phyloP scores from a whole-genome alignment of 2,329 filamentous ascomycete species.

The Ilyonectria destructans region DNA sequence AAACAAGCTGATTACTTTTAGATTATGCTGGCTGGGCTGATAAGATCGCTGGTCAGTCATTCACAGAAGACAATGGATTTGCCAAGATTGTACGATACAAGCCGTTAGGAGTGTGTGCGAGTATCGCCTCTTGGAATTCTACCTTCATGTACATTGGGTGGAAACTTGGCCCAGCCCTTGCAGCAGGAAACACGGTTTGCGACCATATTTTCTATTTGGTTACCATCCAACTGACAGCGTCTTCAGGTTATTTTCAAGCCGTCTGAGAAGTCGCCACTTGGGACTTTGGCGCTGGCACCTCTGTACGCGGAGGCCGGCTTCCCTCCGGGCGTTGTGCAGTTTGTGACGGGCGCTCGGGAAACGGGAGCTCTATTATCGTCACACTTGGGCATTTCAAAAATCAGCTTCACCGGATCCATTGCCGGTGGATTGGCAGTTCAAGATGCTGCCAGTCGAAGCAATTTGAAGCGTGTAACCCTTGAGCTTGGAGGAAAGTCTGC shows the following conservation, averaged over 20 bases:
- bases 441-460: background rate
- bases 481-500: conserved; percentile 2
- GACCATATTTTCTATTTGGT: no score
- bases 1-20: background rate
- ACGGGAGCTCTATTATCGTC: background rate
- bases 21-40: background rate
- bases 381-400: conserved; percentile 1
- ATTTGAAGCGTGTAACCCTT: conserved; percentile 8
- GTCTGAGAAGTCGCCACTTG: conserved; percentile 3
- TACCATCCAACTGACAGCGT: no score
- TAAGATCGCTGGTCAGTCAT: background rate
- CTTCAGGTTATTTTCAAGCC: conserved; percentile 5
- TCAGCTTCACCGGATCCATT: conserved; percentile 14
- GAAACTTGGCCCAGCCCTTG: background rate
- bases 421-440: background rate
- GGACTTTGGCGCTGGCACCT: background rate
- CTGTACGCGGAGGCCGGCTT: conserved; percentile 2
- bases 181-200: background rate
- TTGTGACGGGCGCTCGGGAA: background rate
- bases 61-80: background rate
- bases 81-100: background rate
- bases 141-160: background rate
- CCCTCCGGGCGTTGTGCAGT: conserved; percentile 4
- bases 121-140: background rate
- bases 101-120: background rate